phyloP scores from a whole-genome alignment of 2,329 filamentous ascomycete genomes.

The Endocalyx cinctus region DNA sequence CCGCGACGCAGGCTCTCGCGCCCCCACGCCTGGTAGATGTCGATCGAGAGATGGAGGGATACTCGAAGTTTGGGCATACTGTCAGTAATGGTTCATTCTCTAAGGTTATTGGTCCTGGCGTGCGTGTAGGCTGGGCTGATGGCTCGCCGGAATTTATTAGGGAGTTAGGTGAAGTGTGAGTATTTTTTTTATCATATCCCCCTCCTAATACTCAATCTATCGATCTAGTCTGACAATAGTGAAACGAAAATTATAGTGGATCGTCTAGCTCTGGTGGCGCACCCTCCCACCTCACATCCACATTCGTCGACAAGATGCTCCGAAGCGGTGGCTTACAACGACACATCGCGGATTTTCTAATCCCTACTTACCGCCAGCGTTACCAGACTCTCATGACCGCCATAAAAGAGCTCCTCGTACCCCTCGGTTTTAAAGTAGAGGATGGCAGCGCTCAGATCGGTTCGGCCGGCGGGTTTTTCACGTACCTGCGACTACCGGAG shows the following conservation, averaged over 20 bases:
- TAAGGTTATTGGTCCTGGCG: slow-evolving; percentile 59
- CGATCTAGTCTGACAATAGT: no score
- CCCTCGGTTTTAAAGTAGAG: slow-evolving; percentile 16
- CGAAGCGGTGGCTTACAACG: slow-evolving; percentile 45
- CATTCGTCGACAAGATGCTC: slow-evolving; percentile 43
- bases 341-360: slow-evolving; percentile 48
- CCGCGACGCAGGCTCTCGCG: not conserved
- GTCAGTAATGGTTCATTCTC: slow-evolving; percentile 63
- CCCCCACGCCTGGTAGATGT: slow-evolving; percentile 57
- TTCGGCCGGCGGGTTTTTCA: slow-evolving; percentile 58
- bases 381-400: slow-evolving; percentile 16
- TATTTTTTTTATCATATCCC: not conserved
- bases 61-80: slow-evolving; percentile 57
- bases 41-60: slow-evolving; percentile 52
- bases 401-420: slow-evolving; percentile 14
- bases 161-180: slow-evolving; percentile 56
- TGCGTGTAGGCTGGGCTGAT: slow-evolving; percentile 53
- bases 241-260: no score
- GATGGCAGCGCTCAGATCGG: not conserved
- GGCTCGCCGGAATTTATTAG: slow-evolving; percentile 47
- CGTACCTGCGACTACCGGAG: slow-evolving; percentile 55
- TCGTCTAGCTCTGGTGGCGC: slow-evolving; percentile 25
- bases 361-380: slow-evolving; percentile 46
- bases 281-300: slow-evolving; percentile 23
- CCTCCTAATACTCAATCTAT: no score